These are phyloP conservation scores for Cladosporium sp. DNA, from an alignment of 2,329 filamentous ascomycete species.

Conservation along the genomic window DNA sequence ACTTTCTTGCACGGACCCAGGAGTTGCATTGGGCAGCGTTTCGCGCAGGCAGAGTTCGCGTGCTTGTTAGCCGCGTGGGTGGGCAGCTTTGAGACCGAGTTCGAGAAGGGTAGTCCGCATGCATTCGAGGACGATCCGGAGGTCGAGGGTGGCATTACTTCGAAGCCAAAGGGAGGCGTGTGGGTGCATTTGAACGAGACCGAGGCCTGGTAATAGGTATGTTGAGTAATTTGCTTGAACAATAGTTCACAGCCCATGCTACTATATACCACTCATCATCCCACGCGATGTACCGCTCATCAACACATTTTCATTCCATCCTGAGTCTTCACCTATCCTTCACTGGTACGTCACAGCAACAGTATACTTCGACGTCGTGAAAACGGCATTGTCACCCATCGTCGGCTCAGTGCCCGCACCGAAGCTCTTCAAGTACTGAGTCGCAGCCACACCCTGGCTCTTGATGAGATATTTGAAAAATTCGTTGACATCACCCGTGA, in stretches of 20 bases:
- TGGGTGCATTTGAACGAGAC: slow-evolving; percentile 62
- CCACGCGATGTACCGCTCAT: no score
- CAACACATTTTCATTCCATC: no score
- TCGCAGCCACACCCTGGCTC: slow-evolving; percentile 43
- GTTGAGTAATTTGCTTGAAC: not conserved
- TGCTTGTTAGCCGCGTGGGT: slow-evolving; percentile 74
- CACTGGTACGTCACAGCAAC: not conserved
- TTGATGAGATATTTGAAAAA: slow-evolving; percentile 55
- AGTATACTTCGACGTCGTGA: slow-evolving; percentile 17
- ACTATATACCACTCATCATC: no score
- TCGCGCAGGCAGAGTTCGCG: slow-evolving; percentile 80
- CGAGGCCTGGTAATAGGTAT: slow-evolving; percentile 56
- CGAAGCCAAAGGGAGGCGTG: slow-evolving; percentile 68
- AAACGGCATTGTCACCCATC: slow-evolving; percentile 17
- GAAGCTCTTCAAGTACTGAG: slow-evolving; percentile 49
- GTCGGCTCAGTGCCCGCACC: slow-evolving; percentile 24
- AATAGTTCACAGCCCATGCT: no score
- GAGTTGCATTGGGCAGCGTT: slow-evolving; percentile 77
- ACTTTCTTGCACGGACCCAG: slow-evolving; percentile 84
- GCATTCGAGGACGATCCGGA: slow-evolving; percentile 48
- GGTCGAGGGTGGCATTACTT: slow-evolving; percentile 68
- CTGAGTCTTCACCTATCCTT: not conserved
- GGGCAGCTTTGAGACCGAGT: slow-evolving; percentile 66
- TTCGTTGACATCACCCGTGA: slow-evolving; percentile 53
- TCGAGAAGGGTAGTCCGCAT: slow-evolving; percentile 50